Percentiles rank a stretch among this genome's conserved stretches.
These are phyloP conservation scores for Haplosporangium sp. DNA, from an alignment of 371 early-diverging fungal species.

Conservation along the genomic window DNA sequence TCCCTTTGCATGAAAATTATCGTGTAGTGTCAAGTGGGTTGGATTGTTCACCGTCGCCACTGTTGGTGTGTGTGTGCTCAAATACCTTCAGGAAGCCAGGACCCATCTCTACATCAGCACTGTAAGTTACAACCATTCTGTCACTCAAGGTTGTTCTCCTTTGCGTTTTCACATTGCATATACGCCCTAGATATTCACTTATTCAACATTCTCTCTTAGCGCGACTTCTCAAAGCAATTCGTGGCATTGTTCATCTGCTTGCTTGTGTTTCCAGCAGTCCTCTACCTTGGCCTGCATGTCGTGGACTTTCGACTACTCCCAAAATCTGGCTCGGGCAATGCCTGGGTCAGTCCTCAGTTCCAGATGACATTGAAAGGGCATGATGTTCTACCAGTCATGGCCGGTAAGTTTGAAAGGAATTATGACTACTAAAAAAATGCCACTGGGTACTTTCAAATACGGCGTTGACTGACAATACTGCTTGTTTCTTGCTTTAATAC, in stretches of 20 bases:
- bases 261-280: constrained; percentile 77
- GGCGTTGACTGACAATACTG: neutral
- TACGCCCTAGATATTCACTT: neutral
- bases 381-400: constrained; percentile 9
- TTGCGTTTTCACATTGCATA: neutral
- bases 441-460: too few relatives aligned
- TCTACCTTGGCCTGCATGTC: constrained; percentile 84
- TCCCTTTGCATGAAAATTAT: neutral
- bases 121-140: constrained; percentile 9
- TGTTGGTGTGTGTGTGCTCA: constrained; percentile 73
- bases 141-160: neutral
- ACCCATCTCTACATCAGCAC: constrained; percentile 35
- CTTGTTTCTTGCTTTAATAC: neutral
- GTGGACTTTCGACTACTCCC: constrained; percentile 81
- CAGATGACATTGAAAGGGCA: constrained; percentile 64
- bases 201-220: constrained; percentile 8
- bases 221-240: constrained; percentile 59
- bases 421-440: too few relatives aligned
- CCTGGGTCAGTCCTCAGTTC: constrained; percentile 81
- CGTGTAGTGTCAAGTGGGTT: constrained; percentile 99
- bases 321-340: constrained; percentile 81
- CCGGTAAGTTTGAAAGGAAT: neutral
- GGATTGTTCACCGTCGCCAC: constrained; percentile 95
- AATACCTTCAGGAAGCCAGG: constrained; percentile 39
- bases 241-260: constrained; percentile 72